Percentiles rank a stretch among this genome's conserved stretches.
phyloP scores from a whole-genome alignment of 768 basidiomycete species.

The Collybiopsis confluens region DNA sequence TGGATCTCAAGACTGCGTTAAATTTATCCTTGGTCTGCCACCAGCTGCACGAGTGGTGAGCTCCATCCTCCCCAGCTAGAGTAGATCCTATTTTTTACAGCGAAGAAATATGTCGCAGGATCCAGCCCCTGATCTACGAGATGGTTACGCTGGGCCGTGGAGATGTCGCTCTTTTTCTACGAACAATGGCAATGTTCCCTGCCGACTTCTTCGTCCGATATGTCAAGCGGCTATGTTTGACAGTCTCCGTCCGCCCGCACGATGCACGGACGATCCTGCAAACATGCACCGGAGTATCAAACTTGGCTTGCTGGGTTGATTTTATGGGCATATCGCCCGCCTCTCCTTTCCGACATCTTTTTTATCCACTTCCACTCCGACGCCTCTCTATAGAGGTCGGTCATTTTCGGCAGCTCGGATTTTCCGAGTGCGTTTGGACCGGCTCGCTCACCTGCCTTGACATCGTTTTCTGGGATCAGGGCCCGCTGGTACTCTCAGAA shows the following conservation, averaged over 20 bases:
- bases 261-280: slow-evolving; percentile 27
- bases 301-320: slow-evolving; percentile 36
- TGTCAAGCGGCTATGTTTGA: slow-evolving; percentile 37
- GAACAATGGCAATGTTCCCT: slow-evolving; percentile 28
- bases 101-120: too few species aligned
- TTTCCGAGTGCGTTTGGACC: slow-evolving; percentile 19
- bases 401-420: slow-evolving; percentile 23
- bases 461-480: slow-evolving; percentile 30
- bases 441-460: slow-evolving; percentile 32
- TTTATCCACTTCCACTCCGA: slow-evolving; percentile 24
- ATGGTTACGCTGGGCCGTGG: slow-evolving; percentile 29
- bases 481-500: slow-evolving; percentile 20
- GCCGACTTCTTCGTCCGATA: slow-evolving; percentile 28
- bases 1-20: slow-evolving; percentile 21
- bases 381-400: slow-evolving; percentile 31
- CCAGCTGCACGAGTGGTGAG: slow-evolving; percentile 30
- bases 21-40: slow-evolving; percentile 32
- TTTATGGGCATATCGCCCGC: slow-evolving; percentile 17
- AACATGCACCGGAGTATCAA: slow-evolving; percentile 31
- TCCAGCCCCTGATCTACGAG: slow-evolving; percentile 34
- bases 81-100: too few species aligned
- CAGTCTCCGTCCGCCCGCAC: slow-evolving; percentile 24
- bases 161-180: slow-evolving; percentile 31
- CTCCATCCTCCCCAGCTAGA: too few species aligned
- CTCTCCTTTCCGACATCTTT: slow-evolving; percentile 17